Percentiles rank a stretch among this genome's conserved stretches.
phyloP scores from a whole-genome alignment of 2,329 filamentous ascomycete species.

The Paracorniculantispora psalliotae region DNA sequence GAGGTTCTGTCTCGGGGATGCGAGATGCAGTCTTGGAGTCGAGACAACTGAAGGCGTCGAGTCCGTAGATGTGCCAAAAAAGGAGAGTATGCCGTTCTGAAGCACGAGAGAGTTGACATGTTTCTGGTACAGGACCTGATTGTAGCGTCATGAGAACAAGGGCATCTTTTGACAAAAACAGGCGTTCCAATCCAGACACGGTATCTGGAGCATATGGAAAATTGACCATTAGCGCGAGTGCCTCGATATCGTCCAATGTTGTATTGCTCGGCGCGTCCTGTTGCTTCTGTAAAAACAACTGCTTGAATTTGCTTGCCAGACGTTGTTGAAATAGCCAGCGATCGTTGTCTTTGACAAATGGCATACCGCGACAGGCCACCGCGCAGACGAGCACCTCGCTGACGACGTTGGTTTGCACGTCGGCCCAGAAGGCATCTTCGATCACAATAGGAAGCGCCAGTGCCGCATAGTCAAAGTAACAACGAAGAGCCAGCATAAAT shows the following conservation, averaged over 20 bases:
- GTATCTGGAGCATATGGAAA: slow-evolving; percentile 15
- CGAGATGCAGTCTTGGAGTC: slow-evolving; percentile 18
- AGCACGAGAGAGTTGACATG: not conserved
- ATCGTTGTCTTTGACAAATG: slow-evolving; percentile 15
- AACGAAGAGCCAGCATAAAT: slow-evolving; percentile 17
- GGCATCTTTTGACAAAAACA: slow-evolving; percentile 22
- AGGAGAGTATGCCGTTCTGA: slow-evolving; percentile 17
- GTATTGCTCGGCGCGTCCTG: not conserved
- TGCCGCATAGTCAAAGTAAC: slow-evolving; percentile 22
- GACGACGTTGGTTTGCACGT: slow-evolving; percentile 18
- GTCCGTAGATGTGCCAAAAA: slow-evolving; percentile 20
- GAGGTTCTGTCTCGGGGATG: slow-evolving; percentile 14
- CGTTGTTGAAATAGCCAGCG: slow-evolving; percentile 21
- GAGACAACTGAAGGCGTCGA: slow-evolving; percentile 20
- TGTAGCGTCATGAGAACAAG: slow-evolving; percentile 21
- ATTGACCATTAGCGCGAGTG: slow-evolving; percentile 19
- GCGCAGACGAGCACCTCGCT: slow-evolving; percentile 21
- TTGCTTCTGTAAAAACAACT: slow-evolving; percentile 18
- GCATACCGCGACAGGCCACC: slow-evolving; percentile 22
- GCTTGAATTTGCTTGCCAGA: slow-evolving; percentile 20
- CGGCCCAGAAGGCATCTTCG: slow-evolving; percentile 23
- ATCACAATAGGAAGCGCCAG: slow-evolving; percentile 20
- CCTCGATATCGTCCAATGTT: slow-evolving; percentile 19
- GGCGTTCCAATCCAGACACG: slow-evolving; percentile 15
- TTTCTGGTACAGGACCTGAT: not conserved